A percentile compares a stretch with the other conserved stretches of the same genome.
phyloP scores from a whole-genome alignment of 225 moss, liverwort and hornwort genomes.

The Pseudisothecium myosuroides region DNA sequence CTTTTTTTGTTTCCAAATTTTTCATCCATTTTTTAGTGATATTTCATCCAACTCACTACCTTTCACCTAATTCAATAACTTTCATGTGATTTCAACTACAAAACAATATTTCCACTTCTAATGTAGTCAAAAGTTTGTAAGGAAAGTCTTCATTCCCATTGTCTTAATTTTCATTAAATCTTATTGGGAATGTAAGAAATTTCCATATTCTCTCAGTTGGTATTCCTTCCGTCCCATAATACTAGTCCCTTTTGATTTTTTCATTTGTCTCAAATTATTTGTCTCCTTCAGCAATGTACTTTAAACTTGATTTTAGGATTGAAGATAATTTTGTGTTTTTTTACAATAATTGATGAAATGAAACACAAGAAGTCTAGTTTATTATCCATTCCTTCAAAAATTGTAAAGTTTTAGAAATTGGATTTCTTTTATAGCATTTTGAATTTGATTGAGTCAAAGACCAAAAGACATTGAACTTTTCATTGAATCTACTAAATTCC shows the following conservation, averaged over 20 bases:
- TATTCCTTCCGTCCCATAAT: neutral
- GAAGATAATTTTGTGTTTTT: neutral
- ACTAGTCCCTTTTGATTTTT: neutral
- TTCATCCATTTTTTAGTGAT: neutral
- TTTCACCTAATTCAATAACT: neutral
- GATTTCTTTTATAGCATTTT: neutral
- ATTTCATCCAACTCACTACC: neutral
- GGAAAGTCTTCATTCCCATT: rapidly evolving
- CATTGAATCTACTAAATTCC: neutral
- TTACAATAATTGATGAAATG: rapidly evolving
- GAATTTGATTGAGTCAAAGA: neutral
- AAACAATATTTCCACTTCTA: neutral
- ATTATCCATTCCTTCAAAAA: neutral
- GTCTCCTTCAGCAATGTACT: too few species aligned
- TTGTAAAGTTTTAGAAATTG: rapidly evolving
- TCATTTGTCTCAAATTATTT: neutral
- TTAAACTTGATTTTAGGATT: neutral
- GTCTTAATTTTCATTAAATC: neutral
- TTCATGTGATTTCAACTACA: neutral
- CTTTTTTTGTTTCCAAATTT: rapidly evolving
- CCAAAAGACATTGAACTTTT: neutral
- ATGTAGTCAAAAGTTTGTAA: neutral
- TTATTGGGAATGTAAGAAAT: neutral
- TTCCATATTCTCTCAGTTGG: neutral
- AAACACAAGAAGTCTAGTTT: neutral